Evolutionary conservation across 169 alveolate species (phyloP).

Genomic region (Eimeria tenella): DNA sequence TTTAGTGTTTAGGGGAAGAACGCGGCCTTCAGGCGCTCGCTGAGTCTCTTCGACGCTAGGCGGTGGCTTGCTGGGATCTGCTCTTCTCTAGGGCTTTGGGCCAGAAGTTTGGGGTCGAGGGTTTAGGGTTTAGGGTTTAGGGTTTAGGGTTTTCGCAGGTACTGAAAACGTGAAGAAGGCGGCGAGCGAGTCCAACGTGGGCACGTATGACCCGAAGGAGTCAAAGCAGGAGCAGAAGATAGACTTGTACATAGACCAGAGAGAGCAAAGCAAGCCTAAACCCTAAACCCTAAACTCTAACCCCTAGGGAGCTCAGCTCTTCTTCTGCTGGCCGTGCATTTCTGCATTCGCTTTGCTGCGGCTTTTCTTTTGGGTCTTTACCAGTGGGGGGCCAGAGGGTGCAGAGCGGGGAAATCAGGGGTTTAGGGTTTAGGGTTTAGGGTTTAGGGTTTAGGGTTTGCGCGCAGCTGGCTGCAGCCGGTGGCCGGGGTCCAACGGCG

Average conservation of each 20-base stretch:
- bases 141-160: conserved; percentile 49
- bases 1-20: too few relatives aligned
- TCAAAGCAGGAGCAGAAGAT: conserved; percentile 90
- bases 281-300: conserved; percentile 55
- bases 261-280: conserved; percentile 86
- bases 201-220: conserved; percentile 75
- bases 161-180: conserved; percentile 84
- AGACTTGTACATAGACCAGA: conserved; percentile 96
- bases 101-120: neutral
- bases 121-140: neutral
- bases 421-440: neutral
- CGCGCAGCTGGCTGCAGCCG: neutral
- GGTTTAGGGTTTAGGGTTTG: neutral
- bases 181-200: conserved; percentile 81
- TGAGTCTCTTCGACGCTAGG: too few relatives aligned
- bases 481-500: neutral
- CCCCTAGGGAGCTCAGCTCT: too few relatives aligned
- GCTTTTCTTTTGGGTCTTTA: neutral
- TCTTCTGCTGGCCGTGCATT: neutral
- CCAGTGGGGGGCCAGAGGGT: neutral
- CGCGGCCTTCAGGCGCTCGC: too few relatives aligned
- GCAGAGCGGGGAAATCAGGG: neutral
- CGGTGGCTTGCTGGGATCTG: too few relatives aligned
- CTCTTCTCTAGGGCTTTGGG: neutral
- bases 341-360: neutral